These are phyloP conservation scores for Melampsora americana DNA, from an alignment of 1,284 basidiomycete genomes.

Conservation along the genomic window DNA sequence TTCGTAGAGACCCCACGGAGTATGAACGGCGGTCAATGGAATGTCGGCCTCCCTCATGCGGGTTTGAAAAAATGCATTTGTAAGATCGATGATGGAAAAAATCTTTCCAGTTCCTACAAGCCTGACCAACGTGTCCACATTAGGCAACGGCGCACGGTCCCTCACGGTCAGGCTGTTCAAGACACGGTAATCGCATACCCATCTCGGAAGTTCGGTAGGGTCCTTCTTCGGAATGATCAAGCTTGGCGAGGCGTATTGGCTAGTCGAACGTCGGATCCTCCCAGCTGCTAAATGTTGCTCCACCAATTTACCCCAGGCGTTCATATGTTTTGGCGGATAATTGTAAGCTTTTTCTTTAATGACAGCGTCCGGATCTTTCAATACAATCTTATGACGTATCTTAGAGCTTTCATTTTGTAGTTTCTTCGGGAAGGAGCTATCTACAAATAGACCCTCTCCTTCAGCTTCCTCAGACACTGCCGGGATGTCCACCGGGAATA, in stretches of 20 bases:
- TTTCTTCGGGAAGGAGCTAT: constrained; percentile 2
- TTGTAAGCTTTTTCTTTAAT: constrained; percentile 12
- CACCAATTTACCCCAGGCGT: not conserved
- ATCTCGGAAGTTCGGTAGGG: not conserved
- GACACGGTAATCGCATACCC: too few relatives aligned
- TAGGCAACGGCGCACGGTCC: too few relatives aligned
- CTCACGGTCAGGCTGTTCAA: too few relatives aligned
- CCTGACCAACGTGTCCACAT: constrained; percentile 9
- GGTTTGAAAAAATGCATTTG: constrained; percentile 58
- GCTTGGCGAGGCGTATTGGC: constrained; percentile 16
- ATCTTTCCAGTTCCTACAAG: constrained; percentile 46
- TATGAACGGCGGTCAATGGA: constrained; percentile 55
- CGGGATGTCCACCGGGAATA: constrained; percentile 4
- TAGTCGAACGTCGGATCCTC: not conserved
- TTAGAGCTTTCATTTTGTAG: not conserved
- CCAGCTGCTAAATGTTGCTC: constrained; percentile 5
- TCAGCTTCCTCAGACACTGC: not conserved
- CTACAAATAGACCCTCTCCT: not conserved
- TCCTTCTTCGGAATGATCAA: constrained; percentile 14
- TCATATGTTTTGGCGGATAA: constrained; percentile 12
- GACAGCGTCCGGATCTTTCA: not conserved
- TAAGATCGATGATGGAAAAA: constrained; percentile 57
- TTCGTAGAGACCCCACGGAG: constrained; percentile 56
- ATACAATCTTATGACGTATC: constrained; percentile 4
- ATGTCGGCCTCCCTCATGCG: constrained; percentile 55